Percentiles rank a stretch among this genome's conserved stretches.
These are phyloP conservation scores for Populus deltoides DNA, from an alignment of 345 rosid genomes.

Conservation along the genomic window DNA sequence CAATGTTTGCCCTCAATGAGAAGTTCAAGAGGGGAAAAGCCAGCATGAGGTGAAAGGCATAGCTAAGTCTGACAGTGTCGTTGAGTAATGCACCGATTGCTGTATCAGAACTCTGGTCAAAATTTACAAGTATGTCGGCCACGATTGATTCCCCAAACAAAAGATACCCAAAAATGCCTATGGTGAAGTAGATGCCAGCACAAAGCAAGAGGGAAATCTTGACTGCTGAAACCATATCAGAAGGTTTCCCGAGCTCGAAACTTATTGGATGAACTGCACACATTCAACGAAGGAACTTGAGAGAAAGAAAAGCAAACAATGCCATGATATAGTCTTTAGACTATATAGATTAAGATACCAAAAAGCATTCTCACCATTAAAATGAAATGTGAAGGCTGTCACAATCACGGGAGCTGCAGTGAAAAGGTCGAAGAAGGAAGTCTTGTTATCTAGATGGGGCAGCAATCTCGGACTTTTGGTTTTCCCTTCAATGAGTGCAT, in stretches of 20 bases:
- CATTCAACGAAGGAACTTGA: neutral
- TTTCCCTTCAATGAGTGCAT: conserved; percentile 57
- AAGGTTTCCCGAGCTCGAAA: conserved; percentile 61
- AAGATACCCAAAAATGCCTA: conserved; percentile 73
- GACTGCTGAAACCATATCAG: conserved; percentile 57
- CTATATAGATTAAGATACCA: neutral
- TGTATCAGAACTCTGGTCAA: conserved; percentile 54
- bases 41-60: conserved; percentile 72
- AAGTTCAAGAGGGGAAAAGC: conserved; percentile 85
- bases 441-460: conserved; percentile 44
- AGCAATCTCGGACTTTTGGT: conserved; percentile 59
- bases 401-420: conserved; percentile 90
- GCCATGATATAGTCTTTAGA: neutral
- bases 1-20: conserved; percentile 64
- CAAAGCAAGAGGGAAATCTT: conserved; percentile 57
- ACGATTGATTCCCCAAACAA: conserved; percentile 71
- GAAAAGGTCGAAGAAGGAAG: conserved; percentile 70
- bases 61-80: conserved; percentile 63
- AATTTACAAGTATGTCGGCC: conserved; percentile 77
- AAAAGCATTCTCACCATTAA: conserved; percentile 49
- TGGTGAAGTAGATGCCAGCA: conserved; percentile 54
- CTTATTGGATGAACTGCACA: conserved; percentile 44
- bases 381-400: conserved; percentile 89
- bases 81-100: conserved; percentile 49
- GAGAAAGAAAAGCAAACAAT: neutral